Evolutionary conservation across 73 alveolate genomes (phyloP), one percentile per base, ranked within the genome.

Genomic region (Uronychia binucleata): DNA sequence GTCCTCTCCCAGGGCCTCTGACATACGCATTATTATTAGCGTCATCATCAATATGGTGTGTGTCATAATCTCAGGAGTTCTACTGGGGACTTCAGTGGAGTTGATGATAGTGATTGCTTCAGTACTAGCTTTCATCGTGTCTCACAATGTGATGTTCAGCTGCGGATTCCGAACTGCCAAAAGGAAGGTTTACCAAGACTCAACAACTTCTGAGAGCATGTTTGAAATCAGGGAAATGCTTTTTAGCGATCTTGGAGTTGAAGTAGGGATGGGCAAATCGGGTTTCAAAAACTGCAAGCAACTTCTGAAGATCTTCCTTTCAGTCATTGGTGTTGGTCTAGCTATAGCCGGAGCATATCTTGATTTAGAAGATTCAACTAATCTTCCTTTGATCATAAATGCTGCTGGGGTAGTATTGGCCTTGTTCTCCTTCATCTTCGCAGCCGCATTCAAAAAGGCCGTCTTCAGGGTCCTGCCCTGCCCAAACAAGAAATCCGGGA

Each of bases 1-100:
- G 32, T 31, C 93, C 0, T 34, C 89, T 0, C 75, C 88, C 0
- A 79, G 93, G 59, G 74, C 89, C 14, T 75, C 84, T 34, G 93
- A 86, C 27, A 31, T 32, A 27, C 58, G 88, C 59, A 80, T 86
- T 8, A 30, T 86, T 1, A 58, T 79, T 1, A 58, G 84, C 27
- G 30, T 86, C 26, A 28, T 75, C 25, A 31, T 79, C 26, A 86
- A 86, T 59, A 30, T 57, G 34, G 78, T 28, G 28, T 77, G 75
- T 77, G 75, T 77, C 8, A 46, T 46, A 46, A 19, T 46, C 19
- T 46, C 67, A 46, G 67, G 67, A 46, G 67, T 46, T 5, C 67
- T 46, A 5, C 19, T 46, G 19, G 67, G 67, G 67, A 46, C n/a
- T 19, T 46, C 67, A 46, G 67, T 11, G 67, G 19, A 46, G 19